Percentiles rank a stretch among this genome's conserved stretches.
These are phyloP conservation scores for Garcia nutans DNA, from an alignment of 345 rosid species.

Conservation along the genomic window DNA sequence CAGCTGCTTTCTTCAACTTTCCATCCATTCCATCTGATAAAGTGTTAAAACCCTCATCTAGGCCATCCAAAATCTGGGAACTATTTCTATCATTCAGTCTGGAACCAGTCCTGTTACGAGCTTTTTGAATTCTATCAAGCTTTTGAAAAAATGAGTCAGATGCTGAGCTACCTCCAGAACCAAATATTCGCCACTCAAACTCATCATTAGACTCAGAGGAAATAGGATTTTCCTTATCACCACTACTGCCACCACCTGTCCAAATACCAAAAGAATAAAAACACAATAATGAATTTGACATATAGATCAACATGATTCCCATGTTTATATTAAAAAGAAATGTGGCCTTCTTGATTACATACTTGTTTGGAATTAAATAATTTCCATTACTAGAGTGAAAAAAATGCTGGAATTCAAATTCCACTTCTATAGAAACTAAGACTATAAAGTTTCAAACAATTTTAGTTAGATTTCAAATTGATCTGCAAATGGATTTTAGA, in stretches of 20 bases:
- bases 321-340: no score
- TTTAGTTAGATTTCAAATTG: background rate
- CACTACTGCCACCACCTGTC: slow-evolving; percentile 9
- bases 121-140: slow-evolving; percentile 17
- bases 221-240: background rate
- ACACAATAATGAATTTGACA: background rate
- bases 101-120: background rate
- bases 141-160: slow-evolving; percentile 17
- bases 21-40: slow-evolving; percentile 50
- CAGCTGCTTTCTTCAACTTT: slow-evolving; percentile 46
- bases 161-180: slow-evolving; percentile 19
- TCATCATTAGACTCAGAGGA: slow-evolving; percentile 31
- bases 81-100: background rate
- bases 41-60: slow-evolving; percentile 12
- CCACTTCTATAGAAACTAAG: background rate
- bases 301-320: background rate
- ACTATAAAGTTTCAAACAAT: background rate
- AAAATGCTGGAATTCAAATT: background rate
- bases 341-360: no score
- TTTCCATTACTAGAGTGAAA: background rate
- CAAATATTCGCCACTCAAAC: slow-evolving; percentile 38
- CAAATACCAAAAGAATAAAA: background rate
- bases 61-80: slow-evolving; percentile 2
- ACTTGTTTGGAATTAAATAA: background rate
- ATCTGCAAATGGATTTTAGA: background rate